Conservation (phyloP, 2,329 filamentous ascomycete genomes). For the Colletotrichum falcatum region DNA sequence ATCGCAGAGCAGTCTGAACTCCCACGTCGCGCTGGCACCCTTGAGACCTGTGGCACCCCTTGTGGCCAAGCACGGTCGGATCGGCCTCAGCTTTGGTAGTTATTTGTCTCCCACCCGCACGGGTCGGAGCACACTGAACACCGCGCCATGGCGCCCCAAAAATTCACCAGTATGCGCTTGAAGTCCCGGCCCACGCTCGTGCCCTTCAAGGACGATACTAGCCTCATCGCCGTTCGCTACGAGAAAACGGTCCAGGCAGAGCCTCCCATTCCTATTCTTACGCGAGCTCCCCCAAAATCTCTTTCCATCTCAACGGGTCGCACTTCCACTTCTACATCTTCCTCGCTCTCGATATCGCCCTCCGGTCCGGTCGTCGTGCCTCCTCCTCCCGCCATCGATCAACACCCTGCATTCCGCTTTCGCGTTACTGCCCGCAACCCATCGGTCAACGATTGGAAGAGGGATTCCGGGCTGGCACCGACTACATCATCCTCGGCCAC, state of each 20-base stretch:
- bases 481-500: slow-evolving; percentile 57
- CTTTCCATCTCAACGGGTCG: slow-evolving; percentile 35
- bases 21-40: slow-evolving; percentile 2
- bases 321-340: slow-evolving; percentile 33
- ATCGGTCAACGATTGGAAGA: slow-evolving; percentile 59
- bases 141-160: slow-evolving; percentile 53
- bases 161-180: slow-evolving; percentile 58
- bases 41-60: slow-evolving; percentile 11
- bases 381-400: slow-evolving; percentile 56
- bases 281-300: slow-evolving; percentile 55
- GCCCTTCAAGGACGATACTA: slow-evolving; percentile 61
- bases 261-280: slow-evolving; percentile 66
- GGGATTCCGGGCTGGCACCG: slow-evolving; percentile 66
- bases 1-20: slow-evolving; percentile 17
- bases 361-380: slow-evolving; percentile 48
- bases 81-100: slow-evolving; percentile 19
- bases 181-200: slow-evolving; percentile 53
- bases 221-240: slow-evolving; percentile 68
- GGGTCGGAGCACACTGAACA: slow-evolving; percentile 21
- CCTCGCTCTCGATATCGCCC: slow-evolving; percentile 37
- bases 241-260: slow-evolving; percentile 70
- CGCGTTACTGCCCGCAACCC: slow-evolving; percentile 40
- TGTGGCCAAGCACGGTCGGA: slow-evolving; percentile 29
- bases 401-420: slow-evolving; percentile 65
- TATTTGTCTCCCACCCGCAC: slow-evolving; percentile 4